phyloP scores from a whole-genome alignment of 495 filamentous ascomycete genomes.

The Hypoxylon crocopeplum region DNA sequence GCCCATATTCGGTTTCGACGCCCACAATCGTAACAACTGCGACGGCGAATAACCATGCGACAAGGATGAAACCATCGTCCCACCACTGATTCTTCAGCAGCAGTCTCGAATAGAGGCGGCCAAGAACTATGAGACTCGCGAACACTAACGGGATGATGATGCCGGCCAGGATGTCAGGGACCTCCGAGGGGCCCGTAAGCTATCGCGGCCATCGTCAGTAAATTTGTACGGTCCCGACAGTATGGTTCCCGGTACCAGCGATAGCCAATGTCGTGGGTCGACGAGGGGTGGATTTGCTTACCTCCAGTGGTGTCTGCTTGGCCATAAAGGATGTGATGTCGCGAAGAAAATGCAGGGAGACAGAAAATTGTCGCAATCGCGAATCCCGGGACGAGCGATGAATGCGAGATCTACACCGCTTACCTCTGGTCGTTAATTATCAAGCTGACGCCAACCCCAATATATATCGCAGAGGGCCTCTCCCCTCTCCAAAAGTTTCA shows the following conservation, averaged over 20 bases:
- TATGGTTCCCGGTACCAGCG: conserved; percentile 10
- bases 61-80: conserved; percentile 30
- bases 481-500: conserved; percentile 8
- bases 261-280: conserved; percentile 2
- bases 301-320: conserved; percentile 8
- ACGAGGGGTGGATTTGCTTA: conserved; percentile 21
- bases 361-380: conserved; percentile 3
- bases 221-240: conserved; percentile 10
- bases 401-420: conserved; percentile 5
- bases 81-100: conserved; percentile 34
- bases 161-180: conserved; percentile 29
- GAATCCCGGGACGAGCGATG: neutral
- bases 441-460: conserved; percentile 14
- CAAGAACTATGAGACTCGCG: conserved; percentile 28
- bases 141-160: conserved; percentile 30
- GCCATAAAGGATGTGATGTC: conserved; percentile 21
- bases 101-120: conserved; percentile 31
- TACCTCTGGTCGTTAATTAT: neutral
- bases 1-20: conserved; percentile 29
- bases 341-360: neutral
- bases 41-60: conserved; percentile 34
- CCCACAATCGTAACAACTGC: conserved; percentile 31
- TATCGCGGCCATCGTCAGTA: neutral
- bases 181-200: conserved; percentile 29
- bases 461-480: conserved; percentile 15